Evolutionary conservation across 2,329 filamentous ascomycete genomes (phyloP).

Genomic region (Pyrenophora tritici-repentis): DNA sequence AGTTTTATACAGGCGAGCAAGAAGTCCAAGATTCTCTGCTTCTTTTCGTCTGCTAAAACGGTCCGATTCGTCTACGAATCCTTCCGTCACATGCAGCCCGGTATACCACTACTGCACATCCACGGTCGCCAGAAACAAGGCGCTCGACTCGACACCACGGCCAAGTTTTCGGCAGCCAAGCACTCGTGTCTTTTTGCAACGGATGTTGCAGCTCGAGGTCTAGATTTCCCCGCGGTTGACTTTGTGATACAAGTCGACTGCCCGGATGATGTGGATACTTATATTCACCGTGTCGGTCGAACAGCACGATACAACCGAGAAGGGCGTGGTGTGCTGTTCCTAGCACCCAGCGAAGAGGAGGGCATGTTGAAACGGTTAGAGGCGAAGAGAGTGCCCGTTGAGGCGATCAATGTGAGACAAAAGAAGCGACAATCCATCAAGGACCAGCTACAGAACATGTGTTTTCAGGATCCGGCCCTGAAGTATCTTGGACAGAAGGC

Average conservation of each 20-base stretch:
- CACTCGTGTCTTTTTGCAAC: conserved; percentile 91
- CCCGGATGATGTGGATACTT: conserved; percentile 94
- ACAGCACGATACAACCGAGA: conserved; percentile 92
- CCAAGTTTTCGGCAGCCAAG: conserved; percentile 78
- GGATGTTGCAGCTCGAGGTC: conserved; percentile 88
- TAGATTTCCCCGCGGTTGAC: conserved; percentile 95
- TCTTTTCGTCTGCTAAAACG: conserved; percentile 93
- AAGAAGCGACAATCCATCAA: conserved; percentile 89
- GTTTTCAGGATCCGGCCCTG: conserved; percentile 89
- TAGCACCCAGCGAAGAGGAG: conserved; percentile 88
- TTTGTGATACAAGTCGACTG: conserved; percentile 99
- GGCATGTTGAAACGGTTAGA: conserved; percentile 88
- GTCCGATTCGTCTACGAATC: conserved; percentile 95
- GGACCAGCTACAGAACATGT: conserved; percentile 88
- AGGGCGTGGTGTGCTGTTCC: conserved; percentile 85
- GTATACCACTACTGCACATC: conserved; percentile 89
- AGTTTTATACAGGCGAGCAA: conserved; percentile 90
- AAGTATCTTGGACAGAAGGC: conserved; percentile 97
- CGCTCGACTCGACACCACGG: conserved; percentile 84
- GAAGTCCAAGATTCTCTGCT: conserved; percentile 93
- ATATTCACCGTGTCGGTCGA: conserved; percentile 93
- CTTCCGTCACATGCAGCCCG: conserved; percentile 90
- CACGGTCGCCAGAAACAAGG: conserved; percentile 93
- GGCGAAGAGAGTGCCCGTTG: conserved; percentile 86
- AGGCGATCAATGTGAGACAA: conserved; percentile 81